Evolutionary conservation across 2,329 filamentous ascomycete species (phyloP), one percentile per base, ranked within the genome.

Genomic region (Fusarium burgessii): DNA sequence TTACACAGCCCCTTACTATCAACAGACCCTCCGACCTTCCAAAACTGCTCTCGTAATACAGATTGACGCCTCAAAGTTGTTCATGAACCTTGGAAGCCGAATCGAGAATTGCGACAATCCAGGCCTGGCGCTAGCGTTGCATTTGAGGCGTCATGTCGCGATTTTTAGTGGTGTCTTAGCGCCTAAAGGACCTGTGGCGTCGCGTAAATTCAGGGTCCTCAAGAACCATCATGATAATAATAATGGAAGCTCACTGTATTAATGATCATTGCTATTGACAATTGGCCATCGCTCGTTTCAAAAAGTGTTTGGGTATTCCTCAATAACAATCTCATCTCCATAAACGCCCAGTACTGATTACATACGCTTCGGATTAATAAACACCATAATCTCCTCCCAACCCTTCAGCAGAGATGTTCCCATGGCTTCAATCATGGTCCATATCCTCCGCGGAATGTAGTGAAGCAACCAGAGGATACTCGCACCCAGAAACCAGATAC

Each of bases 341-440:
- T 36, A 25, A 11, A 12, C 20, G 23, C 14, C 29, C 10, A 11
- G 29, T 29, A 29, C 7, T 29, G 5, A 29, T 56, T n/a, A 76
- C 69, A 73, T 70, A 36, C 69, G 61, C 76, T 83, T 83, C 2
- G 82, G 82, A 45, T 83, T 73, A 13, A 81, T 40, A 71, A 75
- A 81, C 3, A 82, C 78, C 69, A 79, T 70, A 9, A 80, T 47
- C 70, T 84, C 82, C 43, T 81, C 72, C 23, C 76, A 77, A 0
- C 71, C 80, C 56, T 78, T 80, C 0, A 65, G 69, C 4, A 80
- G 33, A 4, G 78, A 80, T 3, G 67, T 69, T 6, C 77, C 80
- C 18, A 82, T 51, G 5, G 76, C 78, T 40, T 65, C 54, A 18
- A 81, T 3, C 3, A 81, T 79, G 32, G 76, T 72, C 74, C 78